Evolutionary conservation across 169 alveolate species (phyloP).

Genomic region (Plasmodium adleri): DNA sequence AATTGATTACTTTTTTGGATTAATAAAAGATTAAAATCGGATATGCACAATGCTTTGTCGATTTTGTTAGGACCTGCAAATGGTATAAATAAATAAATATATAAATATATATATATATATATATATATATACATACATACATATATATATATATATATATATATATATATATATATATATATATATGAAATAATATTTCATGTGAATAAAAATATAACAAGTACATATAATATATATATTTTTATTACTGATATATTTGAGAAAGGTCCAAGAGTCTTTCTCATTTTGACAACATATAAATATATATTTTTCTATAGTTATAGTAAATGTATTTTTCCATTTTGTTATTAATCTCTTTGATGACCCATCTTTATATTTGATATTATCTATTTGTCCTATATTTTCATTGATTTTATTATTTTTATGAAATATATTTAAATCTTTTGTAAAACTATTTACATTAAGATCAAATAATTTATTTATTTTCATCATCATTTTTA

Average conservation of each 20-base stretch:
- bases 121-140: not conserved
- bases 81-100: not conserved
- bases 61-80: constrained; percentile 35
- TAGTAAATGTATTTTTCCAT: constrained; percentile 36
- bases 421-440: constrained; percentile 33
- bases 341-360: constrained; percentile 39
- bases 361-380: not conserved
- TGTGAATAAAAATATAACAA: too few species aligned
- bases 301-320: constrained; percentile 32
- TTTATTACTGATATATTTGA: constrained; percentile 56
- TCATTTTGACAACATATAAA: constrained; percentile 28
- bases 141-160: not conserved
- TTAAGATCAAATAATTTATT: constrained; percentile 26
- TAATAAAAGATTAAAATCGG: constrained; percentile 31
- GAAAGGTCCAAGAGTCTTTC: constrained; percentile 25
- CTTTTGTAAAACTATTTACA: constrained; percentile 30
- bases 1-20: constrained; percentile 26
- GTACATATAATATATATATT: not conserved
- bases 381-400: constrained; percentile 20
- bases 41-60: constrained; percentile 36
- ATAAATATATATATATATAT: constrained; percentile 1
- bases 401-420: constrained; percentile 20
- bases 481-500: constrained; percentile 22
- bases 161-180: not conserved
- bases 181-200: not conserved